A percentile compares a stretch with the other conserved stretches of the same genome.
Evolutionary conservation across 176 grass and related monocot species (phyloP).

Genomic region (Hsuehochloa calcarea): DNA sequence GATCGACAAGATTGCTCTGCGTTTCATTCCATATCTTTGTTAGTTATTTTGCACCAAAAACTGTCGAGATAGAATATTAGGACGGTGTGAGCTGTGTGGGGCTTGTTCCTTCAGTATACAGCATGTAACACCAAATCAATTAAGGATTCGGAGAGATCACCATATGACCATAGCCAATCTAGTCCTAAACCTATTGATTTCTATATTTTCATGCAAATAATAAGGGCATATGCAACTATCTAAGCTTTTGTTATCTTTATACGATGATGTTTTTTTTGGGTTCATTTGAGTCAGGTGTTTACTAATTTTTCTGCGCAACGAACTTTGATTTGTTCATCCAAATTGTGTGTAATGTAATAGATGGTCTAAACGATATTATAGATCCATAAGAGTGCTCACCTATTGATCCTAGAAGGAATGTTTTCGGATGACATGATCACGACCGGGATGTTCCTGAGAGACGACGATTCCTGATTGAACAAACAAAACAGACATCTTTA

Average conservation of each 20-base stretch:
- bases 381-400: constrained; percentile 47
- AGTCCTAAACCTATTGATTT: constrained; percentile 7
- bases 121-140: constrained; percentile 36
- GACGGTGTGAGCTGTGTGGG: constrained; percentile 19
- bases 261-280: background rate
- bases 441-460: constrained; percentile 76
- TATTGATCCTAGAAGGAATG: constrained; percentile 90
- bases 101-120: constrained; percentile 27
- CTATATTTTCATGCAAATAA: background rate
- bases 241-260: background rate
- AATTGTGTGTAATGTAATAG: background rate
- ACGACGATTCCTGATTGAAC: constrained; percentile 63
- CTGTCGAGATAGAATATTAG: constrained; percentile 25
- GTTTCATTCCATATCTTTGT: constrained; percentile 41
- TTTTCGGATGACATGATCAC: constrained; percentile 98
- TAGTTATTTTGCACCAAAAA: constrained; percentile 8
- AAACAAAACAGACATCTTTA: constrained; percentile 24
- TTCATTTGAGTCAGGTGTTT: background rate
- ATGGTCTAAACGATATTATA: background rate
- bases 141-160: constrained; percentile 29
- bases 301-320: background rate
- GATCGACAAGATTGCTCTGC: constrained; percentile 34
- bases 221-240: background rate
- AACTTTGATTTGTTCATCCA: background rate
- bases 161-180: constrained; percentile 14